A percentile compares a stretch with the other conserved stretches of the same genome.
phyloP scores from a whole-genome alignment of 257 asterid genomes.

The Knoxia roxburghii region DNA sequence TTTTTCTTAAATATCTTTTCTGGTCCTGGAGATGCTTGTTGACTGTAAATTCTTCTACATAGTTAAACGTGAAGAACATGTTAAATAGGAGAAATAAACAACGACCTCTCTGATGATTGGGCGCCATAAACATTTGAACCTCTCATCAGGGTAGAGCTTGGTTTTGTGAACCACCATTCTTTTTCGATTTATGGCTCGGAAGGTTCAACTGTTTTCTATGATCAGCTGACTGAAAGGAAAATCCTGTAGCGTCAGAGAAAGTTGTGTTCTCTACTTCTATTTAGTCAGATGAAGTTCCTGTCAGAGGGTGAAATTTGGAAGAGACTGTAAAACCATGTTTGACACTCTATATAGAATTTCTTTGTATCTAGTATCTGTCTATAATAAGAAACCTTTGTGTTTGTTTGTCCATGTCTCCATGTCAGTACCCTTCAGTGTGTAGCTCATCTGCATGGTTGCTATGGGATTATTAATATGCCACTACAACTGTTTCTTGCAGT shows the following conservation, averaged over 20 bases:
- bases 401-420: no score
- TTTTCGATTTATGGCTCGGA: not conserved
- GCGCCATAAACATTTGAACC: not conserved
- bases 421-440: no score
- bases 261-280: not conserved
- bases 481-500: constrained; percentile 37
- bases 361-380: no score
- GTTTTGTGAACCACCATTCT: not conserved
- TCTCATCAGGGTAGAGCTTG: not conserved
- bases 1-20: not conserved
- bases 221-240: not conserved
- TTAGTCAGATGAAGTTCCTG: not conserved
- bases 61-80: not conserved
- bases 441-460: not conserved
- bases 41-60: not conserved
- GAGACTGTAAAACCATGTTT: no score
- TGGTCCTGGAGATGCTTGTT: not conserved
- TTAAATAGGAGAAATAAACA: not conserved
- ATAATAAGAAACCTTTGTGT: no score
- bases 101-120: not conserved
- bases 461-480: constrained; percentile 1
- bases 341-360: no score
- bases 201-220: not conserved
- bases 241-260: not conserved
- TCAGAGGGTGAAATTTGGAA: not conserved